Evolutionary conservation across 2,329 filamentous ascomycete species (phyloP), one percentile per base, ranked within the genome.

Genomic region (Apiospora marii): DNA sequence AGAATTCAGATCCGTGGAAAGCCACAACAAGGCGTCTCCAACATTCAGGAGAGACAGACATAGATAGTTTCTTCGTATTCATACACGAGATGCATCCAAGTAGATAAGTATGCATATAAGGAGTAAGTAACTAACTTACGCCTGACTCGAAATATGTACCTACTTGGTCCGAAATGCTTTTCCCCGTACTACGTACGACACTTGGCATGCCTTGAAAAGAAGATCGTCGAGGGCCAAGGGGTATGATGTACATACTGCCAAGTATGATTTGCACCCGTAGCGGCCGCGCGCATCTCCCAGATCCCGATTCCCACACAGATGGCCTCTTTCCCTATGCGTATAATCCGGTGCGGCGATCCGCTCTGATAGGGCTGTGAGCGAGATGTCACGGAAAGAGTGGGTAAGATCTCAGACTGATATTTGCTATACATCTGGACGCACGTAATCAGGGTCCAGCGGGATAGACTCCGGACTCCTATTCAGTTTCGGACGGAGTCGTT

Each of bases 241-340:
- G 51, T 30, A 30, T 58, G 51, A 58, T 58, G 51, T 22, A 16
- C 51, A 58, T 34, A 22, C 51, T 19, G 53, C 53, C 53, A 61
- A 61, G 53, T 61, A 22, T 61, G 53, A 58, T 58, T 58, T 58
- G 51, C 51, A 4, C 51, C 51, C 51, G 51, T 58, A 58, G 51
- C 51, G 27, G 51, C 51, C 51, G 49, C 49, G n/a, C 24, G 14
- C 51, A 24, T 12, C 51, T 13, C 51, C 13, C 51, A 46, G 19
- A 46, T 46, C 10, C 49, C 24, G 49, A 51, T 51, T 51, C 27
- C 14, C 30, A 53, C 49, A 30, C 24, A 30, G 49, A 53, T 53
- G 24, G 7, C 12, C 27, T 61, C 51, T 27, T 58, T 58, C 51
- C 51, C 37, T 10, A 37, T 61, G 22, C 53, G 53, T 61, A 37